Conservation (phyloP, 1,284 basidiomycete species). For the Cryptococcus sp. region DNA sequence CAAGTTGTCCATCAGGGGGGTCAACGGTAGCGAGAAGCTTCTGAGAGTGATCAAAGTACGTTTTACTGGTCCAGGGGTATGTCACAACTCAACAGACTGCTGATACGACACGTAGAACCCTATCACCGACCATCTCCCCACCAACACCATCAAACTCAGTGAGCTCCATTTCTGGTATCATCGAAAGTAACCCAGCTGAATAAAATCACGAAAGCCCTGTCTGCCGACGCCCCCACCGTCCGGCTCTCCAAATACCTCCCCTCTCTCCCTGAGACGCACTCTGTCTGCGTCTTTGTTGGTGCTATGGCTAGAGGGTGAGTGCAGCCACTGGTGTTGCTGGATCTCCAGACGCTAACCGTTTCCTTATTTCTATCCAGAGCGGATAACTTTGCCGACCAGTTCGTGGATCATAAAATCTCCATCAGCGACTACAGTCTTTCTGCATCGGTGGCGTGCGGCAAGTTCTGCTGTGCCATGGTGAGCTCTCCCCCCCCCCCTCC, state of each 20-base stretch:
- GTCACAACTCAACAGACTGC: not conserved
- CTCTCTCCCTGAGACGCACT: conserved; percentile 77
- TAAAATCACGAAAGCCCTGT: conserved; percentile 62
- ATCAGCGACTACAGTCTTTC: conserved; percentile 93
- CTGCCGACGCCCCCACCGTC: conserved; percentile 82
- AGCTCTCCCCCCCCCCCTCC: conserved; percentile 1
- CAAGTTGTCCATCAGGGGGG: conserved; percentile 89
- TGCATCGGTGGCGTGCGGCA: conserved; percentile 90
- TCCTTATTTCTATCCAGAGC: conserved; percentile 55
- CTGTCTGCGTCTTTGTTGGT: conserved; percentile 92
- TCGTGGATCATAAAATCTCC: conserved; percentile 95
- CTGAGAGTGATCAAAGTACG: conserved; percentile 89
- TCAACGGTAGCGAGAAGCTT: conserved; percentile 94
- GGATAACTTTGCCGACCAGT: conserved; percentile 92
- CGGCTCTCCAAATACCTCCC: conserved; percentile 79
- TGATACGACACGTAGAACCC: conserved; percentile 65
- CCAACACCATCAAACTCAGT: conserved; percentile 95
- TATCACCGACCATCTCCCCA: conserved; percentile 89
- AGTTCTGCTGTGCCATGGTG: conserved; percentile 67
- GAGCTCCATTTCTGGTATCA: conserved; percentile 41
- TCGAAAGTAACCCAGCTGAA: not conserved
- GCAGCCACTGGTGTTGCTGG: not conserved
- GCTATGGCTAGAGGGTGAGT: conserved; percentile 85
- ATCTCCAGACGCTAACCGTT: not conserved
- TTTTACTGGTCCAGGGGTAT: conserved; percentile 10